Conservation (phyloP, 768 basidiomycete species). For the Rhodotorula toruloides region DNA sequence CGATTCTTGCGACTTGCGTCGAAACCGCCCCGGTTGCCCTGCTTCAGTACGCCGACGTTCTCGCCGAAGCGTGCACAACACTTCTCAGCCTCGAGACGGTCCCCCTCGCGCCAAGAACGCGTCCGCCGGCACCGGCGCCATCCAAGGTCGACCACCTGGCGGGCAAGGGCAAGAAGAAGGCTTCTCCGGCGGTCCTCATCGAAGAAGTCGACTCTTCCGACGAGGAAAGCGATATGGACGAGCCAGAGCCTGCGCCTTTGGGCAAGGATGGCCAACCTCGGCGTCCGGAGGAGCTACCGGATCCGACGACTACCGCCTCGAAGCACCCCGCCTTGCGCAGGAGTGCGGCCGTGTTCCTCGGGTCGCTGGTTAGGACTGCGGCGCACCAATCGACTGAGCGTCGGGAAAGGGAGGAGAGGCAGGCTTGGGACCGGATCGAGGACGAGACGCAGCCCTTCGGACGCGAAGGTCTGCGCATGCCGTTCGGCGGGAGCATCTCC, state of each 20-base stretch:
- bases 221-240: neutral
- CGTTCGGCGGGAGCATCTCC: slow-evolving; percentile 11
- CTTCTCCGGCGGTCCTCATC: slow-evolving; percentile 49
- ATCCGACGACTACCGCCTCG: slow-evolving; percentile 58
- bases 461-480: slow-evolving; percentile 10
- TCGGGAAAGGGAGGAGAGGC: slow-evolving; percentile 5
- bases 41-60: slow-evolving; percentile 58
- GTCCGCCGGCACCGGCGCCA: neutral
- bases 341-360: slow-evolving; percentile 76
- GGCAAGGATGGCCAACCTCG: neutral
- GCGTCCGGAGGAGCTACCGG: slow-evolving; percentile 47
- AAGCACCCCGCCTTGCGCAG: slow-evolving; percentile 77
- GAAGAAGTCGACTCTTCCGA: slow-evolving; percentile 7
- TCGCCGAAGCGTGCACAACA: slow-evolving; percentile 67
- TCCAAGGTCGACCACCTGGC: neutral
- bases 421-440: neutral
- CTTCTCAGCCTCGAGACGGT: slow-evolving; percentile 54
- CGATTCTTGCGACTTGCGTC: slow-evolving; percentile 67
- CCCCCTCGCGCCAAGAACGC: neutral
- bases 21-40: slow-evolving; percentile 62
- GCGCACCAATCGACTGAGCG: slow-evolving; percentile 51
- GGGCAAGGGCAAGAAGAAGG: slow-evolving; percentile 49
- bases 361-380: slow-evolving; percentile 61
- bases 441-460: neutral
- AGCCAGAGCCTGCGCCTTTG: neutral